These are phyloP conservation scores for Hyaloperonospora arabidopsidis DNA, from an alignment of 352 stramenopile species.

Conservation along the genomic window DNA sequence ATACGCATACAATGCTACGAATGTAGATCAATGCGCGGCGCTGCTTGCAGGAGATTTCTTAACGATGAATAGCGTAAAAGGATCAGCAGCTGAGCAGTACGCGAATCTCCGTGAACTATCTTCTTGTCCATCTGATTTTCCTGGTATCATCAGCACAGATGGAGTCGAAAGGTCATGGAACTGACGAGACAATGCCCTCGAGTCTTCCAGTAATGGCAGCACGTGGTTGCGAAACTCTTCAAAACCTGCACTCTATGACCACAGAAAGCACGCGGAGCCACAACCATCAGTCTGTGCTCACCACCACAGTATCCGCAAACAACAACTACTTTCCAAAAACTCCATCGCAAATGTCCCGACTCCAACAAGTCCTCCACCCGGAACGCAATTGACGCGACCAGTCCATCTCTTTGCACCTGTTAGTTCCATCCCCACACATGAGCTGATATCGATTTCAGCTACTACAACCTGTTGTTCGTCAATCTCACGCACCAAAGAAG, in stretches of 20 bases:
- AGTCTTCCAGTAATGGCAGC: slow-evolving; percentile 49
- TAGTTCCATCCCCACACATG: not conserved
- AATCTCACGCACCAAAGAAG: slow-evolving; percentile 49
- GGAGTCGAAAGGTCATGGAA: slow-evolving; percentile 45
- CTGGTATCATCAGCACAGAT: slow-evolving; percentile 66
- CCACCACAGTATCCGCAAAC: not conserved
- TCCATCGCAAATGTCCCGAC: slow-evolving; percentile 49
- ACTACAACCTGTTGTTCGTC: not conserved
- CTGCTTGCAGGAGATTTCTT: not conserved
- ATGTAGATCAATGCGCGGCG: no score
- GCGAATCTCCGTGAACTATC: slow-evolving; percentile 30
- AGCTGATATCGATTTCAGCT: not conserved
- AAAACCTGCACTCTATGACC: slow-evolving; percentile 51
- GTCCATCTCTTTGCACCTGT: slow-evolving; percentile 55
- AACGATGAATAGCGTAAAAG: slow-evolving; percentile 47
- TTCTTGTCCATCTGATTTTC: slow-evolving; percentile 35
- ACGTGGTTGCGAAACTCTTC: slow-evolving; percentile 70
- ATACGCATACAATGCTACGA: no score
- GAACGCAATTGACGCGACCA: slow-evolving; percentile 61
- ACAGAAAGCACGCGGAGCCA: not conserved
- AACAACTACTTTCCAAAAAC: slow-evolving; percentile 39
- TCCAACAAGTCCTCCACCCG: slow-evolving; percentile 56
- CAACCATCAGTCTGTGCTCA: not conserved
- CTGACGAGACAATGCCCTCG: slow-evolving; percentile 39
- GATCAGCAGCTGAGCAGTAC: slow-evolving; percentile 50